Base-by-base conservation (phyloP, 768 basidiomycete species). In the Mycena polygramma region DNA sequence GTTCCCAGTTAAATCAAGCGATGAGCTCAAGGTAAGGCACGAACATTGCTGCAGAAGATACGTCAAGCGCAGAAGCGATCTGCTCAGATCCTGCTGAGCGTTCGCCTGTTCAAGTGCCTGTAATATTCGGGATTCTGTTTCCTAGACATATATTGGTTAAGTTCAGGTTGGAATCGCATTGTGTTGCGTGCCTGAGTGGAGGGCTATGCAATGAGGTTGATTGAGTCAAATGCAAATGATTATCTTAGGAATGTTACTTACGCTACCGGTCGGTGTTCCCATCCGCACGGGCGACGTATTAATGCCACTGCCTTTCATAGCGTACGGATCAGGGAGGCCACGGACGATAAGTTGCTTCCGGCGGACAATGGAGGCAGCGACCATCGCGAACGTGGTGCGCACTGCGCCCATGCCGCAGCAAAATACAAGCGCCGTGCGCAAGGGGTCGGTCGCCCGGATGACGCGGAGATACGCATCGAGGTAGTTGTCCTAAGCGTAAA, bases 401-500 rank as follows among this genome's bases (percentile, higher is more conserved):
- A 98, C 97, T 3, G 95, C 95, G 53, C 98, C 98, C 91, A 97
- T 96, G 39, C 98, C 97, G 78, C 97, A 98, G 57, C 94, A 96
- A 79, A 99, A 98, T 6, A 99, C 93, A 22, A 99, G 83, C 0
- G 93, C 91, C 0, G 95, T 96, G 20, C 84, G 84, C 5, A 92
- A 81, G 2, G 97, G 97, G 75, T 97, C 94, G 0, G 92, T 89
- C 46, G 87, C 80, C 71, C 90, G 89, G 68, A 99, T 92, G 41
- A 97, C 91, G 4, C 86, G 87, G 22, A 97, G 84, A 78, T 98
- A 99, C 0, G 94, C 93, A 79, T 99, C 98, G 20, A 99, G 89
- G 79, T 99, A 98, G 76, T 97, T 96, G 79, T 98, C 94, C 91
- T 68, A 94, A 69, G 2, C 45, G 39, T 30, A n/a, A 26, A 61